Evolutionary conservation across 345 rosid species (phyloP).

Genomic region (Bretschneidera sinensis): DNA sequence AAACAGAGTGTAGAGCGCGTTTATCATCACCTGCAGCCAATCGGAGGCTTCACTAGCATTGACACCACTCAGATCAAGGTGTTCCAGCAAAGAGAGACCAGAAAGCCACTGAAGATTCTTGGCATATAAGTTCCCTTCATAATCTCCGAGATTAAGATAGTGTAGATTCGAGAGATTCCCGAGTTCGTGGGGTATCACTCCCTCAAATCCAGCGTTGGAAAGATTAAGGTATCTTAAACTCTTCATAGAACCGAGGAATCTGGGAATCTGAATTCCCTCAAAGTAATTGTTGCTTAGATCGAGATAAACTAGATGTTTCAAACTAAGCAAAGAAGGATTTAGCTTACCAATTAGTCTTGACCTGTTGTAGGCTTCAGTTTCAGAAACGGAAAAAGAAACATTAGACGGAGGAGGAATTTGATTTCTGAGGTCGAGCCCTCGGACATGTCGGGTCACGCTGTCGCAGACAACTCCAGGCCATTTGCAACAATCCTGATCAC

Average conservation of each 20-base stretch:
- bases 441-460: slow-evolving; percentile 10
- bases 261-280: slow-evolving; percentile 15
- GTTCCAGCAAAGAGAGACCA: slow-evolving; percentile 17
- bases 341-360: slow-evolving; percentile 17
- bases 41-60: slow-evolving; percentile 9
- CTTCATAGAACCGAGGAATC: slow-evolving; percentile 19
- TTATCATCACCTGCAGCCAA: too few species aligned
- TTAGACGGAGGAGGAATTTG: too few species aligned
- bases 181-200: slow-evolving; percentile 19
- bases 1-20: too few species aligned
- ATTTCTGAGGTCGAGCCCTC: slow-evolving; percentile 18
- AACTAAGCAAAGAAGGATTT: slow-evolving; percentile 17
- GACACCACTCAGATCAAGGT: slow-evolving; percentile 15
- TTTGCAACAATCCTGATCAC: slow-evolving; percentile 26
- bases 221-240: slow-evolving; percentile 20
- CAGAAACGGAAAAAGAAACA: too few species aligned
- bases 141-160: slow-evolving; percentile 17
- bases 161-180: slow-evolving; percentile 26
- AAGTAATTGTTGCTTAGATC: slow-evolving; percentile 29
- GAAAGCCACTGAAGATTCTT: slow-evolving; percentile 21
- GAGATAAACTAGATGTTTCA: slow-evolving; percentile 15
- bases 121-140: background rate
- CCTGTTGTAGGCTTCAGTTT: too few species aligned
- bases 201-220: slow-evolving; percentile 19
- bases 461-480: slow-evolving; percentile 28